Evolutionary conservation across 345 rosid genomes (phyloP).

Genomic region (Lepidium didymum): DNA sequence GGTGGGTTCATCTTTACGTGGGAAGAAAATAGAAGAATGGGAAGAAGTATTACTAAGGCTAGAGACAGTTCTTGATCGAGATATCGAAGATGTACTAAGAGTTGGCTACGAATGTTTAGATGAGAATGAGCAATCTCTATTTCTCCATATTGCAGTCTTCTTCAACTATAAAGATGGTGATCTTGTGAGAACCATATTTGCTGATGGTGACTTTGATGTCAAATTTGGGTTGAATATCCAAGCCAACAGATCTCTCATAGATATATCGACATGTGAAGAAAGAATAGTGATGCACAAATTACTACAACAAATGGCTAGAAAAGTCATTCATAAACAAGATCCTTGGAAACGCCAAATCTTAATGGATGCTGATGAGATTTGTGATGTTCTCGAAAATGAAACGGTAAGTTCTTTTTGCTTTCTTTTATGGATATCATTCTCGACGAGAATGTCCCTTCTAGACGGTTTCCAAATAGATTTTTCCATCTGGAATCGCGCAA

Average conservation of each 20-base stretch:
- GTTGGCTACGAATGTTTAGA: slow-evolving; percentile 27
- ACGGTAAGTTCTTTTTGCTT: background rate
- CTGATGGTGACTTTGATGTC: background rate
- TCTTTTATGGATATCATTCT: too few relatives aligned
- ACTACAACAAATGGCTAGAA: slow-evolving; percentile 19
- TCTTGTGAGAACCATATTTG: background rate
- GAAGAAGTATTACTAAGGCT: background rate
- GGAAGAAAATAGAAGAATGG: background rate
- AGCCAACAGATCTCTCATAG: background rate
- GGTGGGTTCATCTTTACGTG: slow-evolving; percentile 13
- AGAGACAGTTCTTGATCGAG: background rate
- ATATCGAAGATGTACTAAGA: slow-evolving; percentile 2
- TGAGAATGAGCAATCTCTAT: slow-evolving; percentile 6
- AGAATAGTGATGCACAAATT: slow-evolving; percentile 22
- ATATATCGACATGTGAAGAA: background rate
- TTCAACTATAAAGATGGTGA: background rate
- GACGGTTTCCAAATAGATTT: too few relatives aligned
- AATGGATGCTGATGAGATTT: background rate
- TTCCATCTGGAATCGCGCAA: too few relatives aligned
- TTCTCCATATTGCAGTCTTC: slow-evolving; percentile 34
- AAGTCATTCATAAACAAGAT: background rate
- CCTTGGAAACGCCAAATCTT: slow-evolving; percentile 17
- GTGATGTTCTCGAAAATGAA: slow-evolving; percentile 3
- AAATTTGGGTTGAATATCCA: background rate
- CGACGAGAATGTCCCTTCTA: too few relatives aligned